Conservation (phyloP, 305 asterid genomes). For the Fraxinus albicans region DNA sequence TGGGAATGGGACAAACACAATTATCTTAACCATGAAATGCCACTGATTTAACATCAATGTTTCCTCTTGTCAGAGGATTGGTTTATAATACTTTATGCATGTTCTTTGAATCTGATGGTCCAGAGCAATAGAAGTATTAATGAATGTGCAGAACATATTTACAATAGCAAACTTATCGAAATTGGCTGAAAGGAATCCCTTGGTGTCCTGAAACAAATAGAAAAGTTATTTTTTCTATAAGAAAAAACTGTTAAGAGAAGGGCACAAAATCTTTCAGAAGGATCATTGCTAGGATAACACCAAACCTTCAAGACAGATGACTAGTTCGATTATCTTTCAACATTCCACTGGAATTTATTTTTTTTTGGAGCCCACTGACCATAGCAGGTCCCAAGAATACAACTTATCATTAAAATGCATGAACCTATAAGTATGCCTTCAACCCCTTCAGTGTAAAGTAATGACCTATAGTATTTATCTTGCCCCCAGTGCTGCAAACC, state of each 20-base stretch:
- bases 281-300: neutral
- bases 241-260: neutral
- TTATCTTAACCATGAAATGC: neutral
- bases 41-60: neutral
- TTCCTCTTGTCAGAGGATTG: neutral
- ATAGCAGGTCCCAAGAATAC: neutral
- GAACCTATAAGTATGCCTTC: neutral
- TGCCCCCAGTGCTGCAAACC: neutral
- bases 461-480: neutral
- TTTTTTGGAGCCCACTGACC: neutral
- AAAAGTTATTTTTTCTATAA: neutral
- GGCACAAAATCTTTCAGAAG: neutral
- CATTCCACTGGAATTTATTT: neutral
- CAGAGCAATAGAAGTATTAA: neutral
- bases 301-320: neutral
- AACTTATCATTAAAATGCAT: neutral
- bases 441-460: neutral
- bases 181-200: neutral
- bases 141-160: neutral
- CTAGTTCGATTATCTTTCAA: neutral
- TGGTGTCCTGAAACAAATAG: neutral
- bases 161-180: neutral
- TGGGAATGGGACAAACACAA: neutral
- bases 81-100: neutral
- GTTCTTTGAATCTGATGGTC: neutral